phyloP scores from a whole-genome alignment of 495 filamentous ascomycete genomes.

The Penicillium silybi region DNA sequence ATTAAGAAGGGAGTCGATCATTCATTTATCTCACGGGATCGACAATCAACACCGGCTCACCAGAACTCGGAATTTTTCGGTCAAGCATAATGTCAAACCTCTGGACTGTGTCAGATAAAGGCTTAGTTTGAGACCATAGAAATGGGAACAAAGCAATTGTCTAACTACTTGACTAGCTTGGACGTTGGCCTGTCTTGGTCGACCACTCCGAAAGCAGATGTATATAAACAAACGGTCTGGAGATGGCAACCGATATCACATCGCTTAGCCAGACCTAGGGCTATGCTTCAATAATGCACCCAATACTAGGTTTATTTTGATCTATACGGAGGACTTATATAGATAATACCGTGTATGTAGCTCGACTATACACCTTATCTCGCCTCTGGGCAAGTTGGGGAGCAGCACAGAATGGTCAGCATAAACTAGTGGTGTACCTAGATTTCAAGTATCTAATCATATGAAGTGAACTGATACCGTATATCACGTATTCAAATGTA shows the following conservation, averaged over 20 bases:
- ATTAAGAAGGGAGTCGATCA: not conserved
- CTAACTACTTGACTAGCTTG: too few relatives aligned
- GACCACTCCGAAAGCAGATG: not conserved
- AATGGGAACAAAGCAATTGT: constrained; percentile 2
- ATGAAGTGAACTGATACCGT: not conserved
- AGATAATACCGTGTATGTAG: not conserved
- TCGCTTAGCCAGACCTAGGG: not conserved
- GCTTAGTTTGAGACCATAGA: not conserved
- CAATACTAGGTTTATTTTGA: not conserved
- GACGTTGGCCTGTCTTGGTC: not conserved
- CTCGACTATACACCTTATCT: not conserved
- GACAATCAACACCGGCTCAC: not conserved
- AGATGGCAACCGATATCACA: not conserved
- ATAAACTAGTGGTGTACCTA: not conserved
- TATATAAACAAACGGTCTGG: not conserved
- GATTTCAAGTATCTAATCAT: not conserved
- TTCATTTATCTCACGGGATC: not conserved
- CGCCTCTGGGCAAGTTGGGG: not conserved
- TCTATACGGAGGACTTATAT: not conserved
- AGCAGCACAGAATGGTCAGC: not conserved
- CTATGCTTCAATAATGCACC: not conserved
- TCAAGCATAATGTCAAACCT: not conserved
- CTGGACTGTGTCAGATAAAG: not conserved
- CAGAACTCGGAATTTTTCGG: not conserved
- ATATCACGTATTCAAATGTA: not conserved